phyloP scores from a whole-genome alignment of 1,284 basidiomycete genomes.

The Hortiboletus rubellus region DNA sequence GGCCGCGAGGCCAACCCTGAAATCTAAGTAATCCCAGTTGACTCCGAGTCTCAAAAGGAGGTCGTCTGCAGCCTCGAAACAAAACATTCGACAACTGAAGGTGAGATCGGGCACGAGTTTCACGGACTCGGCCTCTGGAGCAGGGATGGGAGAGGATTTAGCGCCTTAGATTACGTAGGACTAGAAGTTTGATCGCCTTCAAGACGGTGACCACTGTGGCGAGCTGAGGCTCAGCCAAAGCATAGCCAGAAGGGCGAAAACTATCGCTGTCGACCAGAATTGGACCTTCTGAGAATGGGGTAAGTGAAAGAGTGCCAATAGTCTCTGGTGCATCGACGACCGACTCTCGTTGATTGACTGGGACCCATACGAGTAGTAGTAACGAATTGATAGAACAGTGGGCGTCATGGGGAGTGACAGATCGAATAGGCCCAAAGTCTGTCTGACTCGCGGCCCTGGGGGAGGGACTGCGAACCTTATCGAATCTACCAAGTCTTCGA shows the following conservation, averaged over 20 bases:
- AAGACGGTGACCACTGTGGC: conserved; percentile 57
- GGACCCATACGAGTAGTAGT: conserved; percentile 45
- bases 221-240: conserved; percentile 72
- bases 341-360: conserved; percentile 30
- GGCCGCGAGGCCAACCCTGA: conserved; percentile 66
- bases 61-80: conserved; percentile 87
- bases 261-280: conserved; percentile 63
- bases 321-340: conserved; percentile 38
- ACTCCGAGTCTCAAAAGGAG: conserved; percentile 51
- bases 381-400: conserved; percentile 41
- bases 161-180: conserved; percentile 47
- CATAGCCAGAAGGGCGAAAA: conserved; percentile 74
- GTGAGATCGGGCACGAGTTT: conserved; percentile 70
- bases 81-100: conserved; percentile 60
- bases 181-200: conserved; percentile 70
- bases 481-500: background rate
- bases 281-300: conserved; percentile 29
- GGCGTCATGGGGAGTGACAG: conserved; percentile 8
- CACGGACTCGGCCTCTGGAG: conserved; percentile 67
- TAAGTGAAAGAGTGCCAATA: conserved; percentile 44
- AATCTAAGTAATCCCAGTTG: conserved; percentile 74
- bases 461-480: no score
- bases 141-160: conserved; percentile 47
- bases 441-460: no score
- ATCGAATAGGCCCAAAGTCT: no score